A percentile compares a stretch with the other conserved stretches of the same genome.
Evolutionary conservation across 768 basidiomycete genomes (phyloP).

Genomic region (Mycena kentingensis): DNA sequence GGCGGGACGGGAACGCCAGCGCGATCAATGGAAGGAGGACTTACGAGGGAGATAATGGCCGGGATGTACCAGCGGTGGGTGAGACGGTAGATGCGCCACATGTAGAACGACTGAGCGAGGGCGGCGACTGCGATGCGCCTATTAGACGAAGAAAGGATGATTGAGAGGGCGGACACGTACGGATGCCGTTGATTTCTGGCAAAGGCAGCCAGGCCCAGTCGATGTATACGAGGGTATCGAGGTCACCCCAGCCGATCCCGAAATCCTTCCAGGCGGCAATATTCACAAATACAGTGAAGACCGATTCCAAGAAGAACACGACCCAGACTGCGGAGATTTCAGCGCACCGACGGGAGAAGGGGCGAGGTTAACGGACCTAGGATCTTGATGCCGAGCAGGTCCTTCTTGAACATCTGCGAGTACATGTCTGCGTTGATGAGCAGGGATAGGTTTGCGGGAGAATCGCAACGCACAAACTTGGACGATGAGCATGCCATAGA

Average conservation of each 20-base stretch:
- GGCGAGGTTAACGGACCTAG: constrained; percentile 1
- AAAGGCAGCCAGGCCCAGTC: constrained; percentile 20
- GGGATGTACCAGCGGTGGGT: not conserved
- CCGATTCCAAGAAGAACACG: constrained; percentile 15
- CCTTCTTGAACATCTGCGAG: constrained; percentile 10
- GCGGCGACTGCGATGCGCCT: not conserved
- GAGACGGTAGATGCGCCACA: constrained; percentile 4
- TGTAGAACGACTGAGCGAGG: constrained; percentile 5
- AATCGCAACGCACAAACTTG: constrained; percentile 5
- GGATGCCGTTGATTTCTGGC: constrained; percentile 5
- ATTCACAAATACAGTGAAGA: constrained; percentile 15
- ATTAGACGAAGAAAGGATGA: not conserved
- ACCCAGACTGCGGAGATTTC: constrained; percentile 10
- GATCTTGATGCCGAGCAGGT: constrained; percentile 3
- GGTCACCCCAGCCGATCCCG: constrained; percentile 20
- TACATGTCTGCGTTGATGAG: constrained; percentile 12
- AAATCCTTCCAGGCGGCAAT: constrained; percentile 22
- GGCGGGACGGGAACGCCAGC: too few relatives aligned
- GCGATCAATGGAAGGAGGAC: not conserved
- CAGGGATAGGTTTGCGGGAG: not conserved
- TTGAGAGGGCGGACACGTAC: constrained; percentile 9
- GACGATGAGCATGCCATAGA: constrained; percentile 11
- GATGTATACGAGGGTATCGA: constrained; percentile 1
- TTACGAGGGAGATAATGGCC: not conserved
- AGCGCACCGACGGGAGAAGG: not conserved